Evolutionary conservation across 192 early-diverging fungal species (phyloP).

Genomic region (Geosiphon pyriformis): DNA sequence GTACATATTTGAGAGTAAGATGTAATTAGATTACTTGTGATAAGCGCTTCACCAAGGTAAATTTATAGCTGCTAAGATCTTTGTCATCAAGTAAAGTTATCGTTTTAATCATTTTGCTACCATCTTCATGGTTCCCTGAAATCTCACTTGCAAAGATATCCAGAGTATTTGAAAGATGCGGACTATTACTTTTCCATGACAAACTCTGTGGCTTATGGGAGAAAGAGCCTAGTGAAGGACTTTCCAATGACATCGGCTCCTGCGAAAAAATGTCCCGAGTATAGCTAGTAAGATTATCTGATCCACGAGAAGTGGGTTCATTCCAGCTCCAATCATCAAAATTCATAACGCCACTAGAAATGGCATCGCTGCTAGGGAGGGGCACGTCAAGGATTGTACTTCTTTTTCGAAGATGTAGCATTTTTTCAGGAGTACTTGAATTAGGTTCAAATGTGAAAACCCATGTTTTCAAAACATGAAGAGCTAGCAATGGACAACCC

Average conservation of each 20-base stretch:
- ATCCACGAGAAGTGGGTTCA: not conserved
- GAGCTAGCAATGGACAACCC: constrained; percentile 69
- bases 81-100: constrained; percentile 18
- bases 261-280: constrained; percentile 5
- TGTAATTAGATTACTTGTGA: not conserved
- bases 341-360: constrained; percentile 20
- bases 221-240: not conserved
- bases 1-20: not conserved
- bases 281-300: not conserved
- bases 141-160: not conserved
- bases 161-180: not conserved
- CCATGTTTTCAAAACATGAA: constrained; percentile 63
- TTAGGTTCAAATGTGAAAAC: constrained; percentile 12
- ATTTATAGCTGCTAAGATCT: constrained; percentile 18
- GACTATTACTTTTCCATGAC: not conserved
- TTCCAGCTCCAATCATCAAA: constrained; percentile 19
- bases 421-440: not conserved
- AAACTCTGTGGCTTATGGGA: not conserved
- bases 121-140: not conserved
- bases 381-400: constrained; percentile 21
- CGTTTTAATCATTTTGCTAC: not conserved
- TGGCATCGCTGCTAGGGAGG: not conserved
- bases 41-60: constrained; percentile 19
- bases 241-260: not conserved
- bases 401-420: constrained; percentile 12